Percentiles rank a stretch among this genome's conserved stretches.
Evolutionary conservation across 116 monocot species (phyloP).

Genomic region (Posidonia oceanica): DNA sequence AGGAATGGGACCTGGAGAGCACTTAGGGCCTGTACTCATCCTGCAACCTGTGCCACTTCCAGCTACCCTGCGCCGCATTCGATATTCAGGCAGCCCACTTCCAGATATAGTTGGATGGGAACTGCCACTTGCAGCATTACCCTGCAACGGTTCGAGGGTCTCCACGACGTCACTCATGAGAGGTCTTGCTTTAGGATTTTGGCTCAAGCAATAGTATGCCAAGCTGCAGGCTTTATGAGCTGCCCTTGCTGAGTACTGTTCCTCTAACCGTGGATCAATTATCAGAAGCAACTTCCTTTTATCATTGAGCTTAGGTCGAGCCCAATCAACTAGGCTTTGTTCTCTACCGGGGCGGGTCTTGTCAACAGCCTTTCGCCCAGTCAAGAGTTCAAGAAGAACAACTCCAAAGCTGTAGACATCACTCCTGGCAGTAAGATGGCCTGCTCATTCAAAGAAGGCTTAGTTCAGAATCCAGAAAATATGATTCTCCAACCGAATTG

Average conservation of each 20-base stretch:
- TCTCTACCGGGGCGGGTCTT: conserved; percentile 58
- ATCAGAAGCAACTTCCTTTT: conserved; percentile 50
- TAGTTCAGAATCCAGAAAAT: neutral
- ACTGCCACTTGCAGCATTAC: conserved; percentile 1
- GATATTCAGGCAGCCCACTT: conserved; percentile 18
- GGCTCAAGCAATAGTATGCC: conserved; percentile 76
- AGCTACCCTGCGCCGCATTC: conserved; percentile 19
- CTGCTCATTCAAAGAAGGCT: conserved; percentile 4
- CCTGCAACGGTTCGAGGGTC: conserved; percentile 55
- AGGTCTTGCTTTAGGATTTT: conserved; percentile 72
- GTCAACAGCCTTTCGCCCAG: conserved; percentile 59
- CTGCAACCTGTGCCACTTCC: conserved; percentile 19
- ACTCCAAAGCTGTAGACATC: conserved; percentile 82
- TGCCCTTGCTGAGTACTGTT: conserved; percentile 49
- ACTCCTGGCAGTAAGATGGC: conserved; percentile 36
- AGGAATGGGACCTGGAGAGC: conserved; percentile 23
- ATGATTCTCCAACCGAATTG: neutral
- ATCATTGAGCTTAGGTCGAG: conserved; percentile 62
- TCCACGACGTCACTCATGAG: conserved; percentile 67
- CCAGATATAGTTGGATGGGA: neutral
- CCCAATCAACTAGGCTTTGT: conserved; percentile 76
- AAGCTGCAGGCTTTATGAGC: conserved; percentile 74
- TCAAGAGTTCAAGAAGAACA: conserved; percentile 67
- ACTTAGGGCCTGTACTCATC: conserved; percentile 20
- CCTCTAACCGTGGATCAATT: conserved; percentile 53